These are phyloP conservation scores for Macadamia integrifolia DNA, from an alignment of 164 flowering plant species.

Conservation along the genomic window DNA sequence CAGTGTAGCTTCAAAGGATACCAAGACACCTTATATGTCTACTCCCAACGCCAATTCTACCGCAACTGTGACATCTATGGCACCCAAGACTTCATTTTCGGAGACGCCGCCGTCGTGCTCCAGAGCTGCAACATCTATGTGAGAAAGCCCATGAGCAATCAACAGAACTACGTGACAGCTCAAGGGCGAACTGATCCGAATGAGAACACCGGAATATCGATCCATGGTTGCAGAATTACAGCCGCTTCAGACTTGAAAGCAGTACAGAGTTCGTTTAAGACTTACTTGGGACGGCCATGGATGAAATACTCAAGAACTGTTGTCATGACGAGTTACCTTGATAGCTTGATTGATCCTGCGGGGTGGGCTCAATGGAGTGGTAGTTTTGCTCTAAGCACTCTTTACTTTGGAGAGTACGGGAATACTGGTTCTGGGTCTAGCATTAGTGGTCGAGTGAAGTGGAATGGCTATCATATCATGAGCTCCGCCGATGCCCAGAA, in stretches of 20 bases:
- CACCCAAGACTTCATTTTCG: slow-evolving; percentile 60
- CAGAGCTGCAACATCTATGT: slow-evolving; percentile 48
- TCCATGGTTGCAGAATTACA: slow-evolving; percentile 33
- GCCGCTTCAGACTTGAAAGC: slow-evolving; percentile 21
- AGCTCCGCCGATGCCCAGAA: slow-evolving; percentile 32
- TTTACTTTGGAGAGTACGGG: slow-evolving; percentile 55
- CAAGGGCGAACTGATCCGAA: slow-evolving; percentile 46
- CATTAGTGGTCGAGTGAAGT: slow-evolving; percentile 38
- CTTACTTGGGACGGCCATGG: slow-evolving; percentile 63
- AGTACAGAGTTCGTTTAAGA: slow-evolving; percentile 16
- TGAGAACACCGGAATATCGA: slow-evolving; percentile 46
- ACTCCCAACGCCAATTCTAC: slow-evolving; percentile 59
- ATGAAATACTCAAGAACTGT: slow-evolving; percentile 49
- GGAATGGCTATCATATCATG: slow-evolving; percentile 44
- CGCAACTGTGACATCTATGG: slow-evolving; percentile 52
- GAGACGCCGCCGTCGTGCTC: slow-evolving; percentile 40
- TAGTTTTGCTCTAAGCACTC: slow-evolving; percentile 31
- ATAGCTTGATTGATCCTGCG: slow-evolving; percentile 26
- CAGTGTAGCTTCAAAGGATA: slow-evolving; percentile 55
- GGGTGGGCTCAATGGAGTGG: slow-evolving; percentile 64
- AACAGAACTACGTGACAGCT: slow-evolving; percentile 49
- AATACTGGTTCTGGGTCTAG: slow-evolving; percentile 44
- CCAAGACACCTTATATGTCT: slow-evolving; percentile 56
- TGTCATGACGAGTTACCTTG: slow-evolving; percentile 34
- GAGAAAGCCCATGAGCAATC: slow-evolving; percentile 32